Base-by-base conservation (phyloP, 2,329 filamentous ascomycete genomes). In the Pleomassaria siparia region DNA sequence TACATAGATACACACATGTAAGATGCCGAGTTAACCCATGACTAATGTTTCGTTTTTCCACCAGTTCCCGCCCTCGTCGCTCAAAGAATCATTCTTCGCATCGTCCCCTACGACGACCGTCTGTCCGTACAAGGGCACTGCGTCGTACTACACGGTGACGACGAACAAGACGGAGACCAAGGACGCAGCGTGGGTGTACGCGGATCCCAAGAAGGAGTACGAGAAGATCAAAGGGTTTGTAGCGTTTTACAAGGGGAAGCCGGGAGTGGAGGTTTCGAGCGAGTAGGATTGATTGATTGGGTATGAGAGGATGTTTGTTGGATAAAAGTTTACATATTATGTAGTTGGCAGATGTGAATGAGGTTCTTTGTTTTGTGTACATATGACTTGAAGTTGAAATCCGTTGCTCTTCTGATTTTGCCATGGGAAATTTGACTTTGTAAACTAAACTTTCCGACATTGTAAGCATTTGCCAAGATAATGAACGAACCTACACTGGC, bases 161-260 rank as follows among this genome's bases (percentile, higher is more conserved):
- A 70, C 76, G 9, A 75, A 76, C 42, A 78, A 74, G 30, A 71
- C 72, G 5, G 73, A 75, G 43, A 50, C 80, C 16, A 67, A 75
- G 28, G 79, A 84, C 50, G 79, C 77, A 2, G 81, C 80, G 0
- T 84, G 81, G 81, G 83, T 79, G 54, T 84, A 84, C 51, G 74
- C 80, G 2, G 60, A 74, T 33, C 75, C 80, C 1, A 74, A 76
- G 44, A 74, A 76, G 20, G 76, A 74, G 36, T 74, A 75, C 24
- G 64, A 73, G 43, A 70, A 72, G 56, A 80, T 84, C 54, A 78
- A 77, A 60, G 76, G 75, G 35, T 73, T 80, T 56, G 77, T 84
- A 30, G 81, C 81, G 4, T 84, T 84, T 56, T 83, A 80, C 78
- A 67, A 76, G 80, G 49, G 49, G 0, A 64, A 60, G 53, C 60